A percentile compares a stretch with the other conserved stretches of the same genome.
phyloP scores from a whole-genome alignment of 1,284 basidiomycete genomes.

The Ustilago loliicola region DNA sequence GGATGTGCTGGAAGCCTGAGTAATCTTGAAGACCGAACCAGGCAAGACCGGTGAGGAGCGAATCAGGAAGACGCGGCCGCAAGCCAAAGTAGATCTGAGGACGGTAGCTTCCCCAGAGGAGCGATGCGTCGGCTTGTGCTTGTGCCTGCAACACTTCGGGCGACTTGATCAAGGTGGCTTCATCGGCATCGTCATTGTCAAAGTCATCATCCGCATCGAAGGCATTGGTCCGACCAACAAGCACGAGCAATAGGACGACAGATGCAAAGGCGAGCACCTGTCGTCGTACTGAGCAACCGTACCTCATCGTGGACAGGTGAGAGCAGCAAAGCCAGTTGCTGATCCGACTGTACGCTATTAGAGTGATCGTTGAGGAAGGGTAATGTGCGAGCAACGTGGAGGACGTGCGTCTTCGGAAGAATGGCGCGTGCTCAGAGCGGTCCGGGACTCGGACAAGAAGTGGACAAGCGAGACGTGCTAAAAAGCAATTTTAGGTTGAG shows the following conservation, averaged over 20 bases:
- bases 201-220: conserved; percentile 24
- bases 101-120: conserved; percentile 91
- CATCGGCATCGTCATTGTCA: conserved; percentile 12
- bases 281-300: background rate
- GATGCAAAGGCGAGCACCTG: conserved; percentile 7
- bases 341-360: background rate
- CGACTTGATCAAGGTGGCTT: conserved; percentile 1
- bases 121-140: conserved; percentile 70
- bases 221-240: conserved; percentile 5
- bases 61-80: conserved; percentile 84
- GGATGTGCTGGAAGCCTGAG: conserved; percentile 72
- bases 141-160: conserved; percentile 34
- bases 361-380: background rate
- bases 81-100: conserved; percentile 94
- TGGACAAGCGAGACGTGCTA: background rate
- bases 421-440: background rate
- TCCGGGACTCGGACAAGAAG: background rate
- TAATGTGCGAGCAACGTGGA: background rate
- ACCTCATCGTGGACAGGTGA: conserved; percentile 14
- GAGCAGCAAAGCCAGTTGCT: background rate
- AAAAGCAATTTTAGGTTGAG: background rate
- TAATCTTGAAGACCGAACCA: conserved; percentile 74
- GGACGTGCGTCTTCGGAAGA: background rate
- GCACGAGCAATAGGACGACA: conserved; percentile 19
- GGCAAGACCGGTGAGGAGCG: conserved; percentile 88